A percentile compares a stretch with the other conserved stretches of the same genome.
Evolutionary conservation across 805 yeast genomes (phyloP).

Genomic region (Starmerella etchellsii): DNA sequence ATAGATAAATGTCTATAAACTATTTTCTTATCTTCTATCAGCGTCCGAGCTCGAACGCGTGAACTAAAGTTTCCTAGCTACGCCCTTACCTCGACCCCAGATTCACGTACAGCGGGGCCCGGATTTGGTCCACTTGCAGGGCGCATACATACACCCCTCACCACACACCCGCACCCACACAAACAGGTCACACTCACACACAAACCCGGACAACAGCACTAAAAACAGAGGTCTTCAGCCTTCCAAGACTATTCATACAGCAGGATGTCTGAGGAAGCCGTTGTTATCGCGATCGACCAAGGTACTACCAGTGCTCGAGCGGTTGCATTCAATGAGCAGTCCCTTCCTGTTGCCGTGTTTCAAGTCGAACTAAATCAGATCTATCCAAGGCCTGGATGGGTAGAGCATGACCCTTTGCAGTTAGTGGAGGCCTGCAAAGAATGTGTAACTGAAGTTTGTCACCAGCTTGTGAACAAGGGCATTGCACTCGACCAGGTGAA

Average conservation of each 20-base stretch:
- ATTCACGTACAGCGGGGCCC: too few relatives aligned
- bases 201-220: too few relatives aligned
- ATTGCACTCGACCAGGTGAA: slow-evolving; percentile 36
- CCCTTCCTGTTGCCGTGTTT: slow-evolving; percentile 71
- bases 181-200: too few relatives aligned
- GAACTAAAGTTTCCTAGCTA: too few relatives aligned
- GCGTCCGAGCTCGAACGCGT: too few relatives aligned
- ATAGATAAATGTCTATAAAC: background rate
- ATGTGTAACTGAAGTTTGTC: slow-evolving; percentile 40
- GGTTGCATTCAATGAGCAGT: slow-evolving; percentile 59
- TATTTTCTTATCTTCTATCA: too few relatives aligned
- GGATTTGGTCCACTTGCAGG: too few relatives aligned
- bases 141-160: too few relatives aligned
- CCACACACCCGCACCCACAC: too few relatives aligned
- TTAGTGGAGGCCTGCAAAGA: slow-evolving; percentile 67
- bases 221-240: too few relatives aligned
- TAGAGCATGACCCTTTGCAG: slow-evolving; percentile 80
- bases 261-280: slow-evolving; percentile 6
- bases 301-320: slow-evolving; percentile 91
- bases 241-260: too few relatives aligned
- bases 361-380: slow-evolving; percentile 68
- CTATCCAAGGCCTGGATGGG: slow-evolving; percentile 48
- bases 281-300: slow-evolving; percentile 48
- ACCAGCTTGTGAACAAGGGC: slow-evolving; percentile 24
- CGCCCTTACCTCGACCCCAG: too few relatives aligned